Evolutionary conservation across 495 filamentous ascomycete species (phyloP).

Genomic region (Aspergillus coremiiformis): DNA sequence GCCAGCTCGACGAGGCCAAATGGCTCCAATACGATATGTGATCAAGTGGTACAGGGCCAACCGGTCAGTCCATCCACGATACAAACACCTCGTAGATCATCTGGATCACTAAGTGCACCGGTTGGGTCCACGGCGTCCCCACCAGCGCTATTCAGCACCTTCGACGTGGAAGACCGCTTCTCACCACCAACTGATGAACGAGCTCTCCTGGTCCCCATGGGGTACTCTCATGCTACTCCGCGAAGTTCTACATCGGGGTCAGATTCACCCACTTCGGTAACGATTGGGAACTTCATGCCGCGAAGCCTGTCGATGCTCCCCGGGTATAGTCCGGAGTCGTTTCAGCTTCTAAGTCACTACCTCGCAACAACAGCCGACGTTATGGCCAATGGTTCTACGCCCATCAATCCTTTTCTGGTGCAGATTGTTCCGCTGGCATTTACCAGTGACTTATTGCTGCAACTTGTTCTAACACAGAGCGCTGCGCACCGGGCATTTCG

Average conservation of each 20-base stretch:
- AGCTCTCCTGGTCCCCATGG: not conserved
- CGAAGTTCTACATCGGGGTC: not conserved
- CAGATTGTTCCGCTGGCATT: conserved; percentile 34
- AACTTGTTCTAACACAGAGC: conserved; percentile 34
- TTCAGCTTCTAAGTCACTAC: conserved; percentile 31
- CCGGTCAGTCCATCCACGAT: not conserved
- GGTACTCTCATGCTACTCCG: not conserved
- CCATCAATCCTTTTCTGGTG: conserved; percentile 32
- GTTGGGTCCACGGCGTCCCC: not conserved
- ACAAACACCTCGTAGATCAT: not conserved
- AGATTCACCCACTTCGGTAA: not conserved
- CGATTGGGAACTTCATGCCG: conserved; percentile 20
- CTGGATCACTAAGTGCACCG: not conserved
- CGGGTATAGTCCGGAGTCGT: conserved; percentile 27
- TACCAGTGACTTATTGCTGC: conserved; percentile 29
- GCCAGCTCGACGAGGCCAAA: conserved; percentile 2
- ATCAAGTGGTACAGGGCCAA: not conserved
- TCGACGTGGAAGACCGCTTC: not conserved
- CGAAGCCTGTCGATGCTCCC: conserved; percentile 30
- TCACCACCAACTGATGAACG: not conserved
- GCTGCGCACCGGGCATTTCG: conserved; percentile 34
- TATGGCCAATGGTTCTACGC: conserved; percentile 35
- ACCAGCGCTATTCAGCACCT: not conserved
- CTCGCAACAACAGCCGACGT: conserved; percentile 30
- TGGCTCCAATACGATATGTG: not conserved